phyloP scores from a whole-genome alignment of 2,329 filamentous ascomycete species.

The Ceratocystis alfenasii region DNA sequence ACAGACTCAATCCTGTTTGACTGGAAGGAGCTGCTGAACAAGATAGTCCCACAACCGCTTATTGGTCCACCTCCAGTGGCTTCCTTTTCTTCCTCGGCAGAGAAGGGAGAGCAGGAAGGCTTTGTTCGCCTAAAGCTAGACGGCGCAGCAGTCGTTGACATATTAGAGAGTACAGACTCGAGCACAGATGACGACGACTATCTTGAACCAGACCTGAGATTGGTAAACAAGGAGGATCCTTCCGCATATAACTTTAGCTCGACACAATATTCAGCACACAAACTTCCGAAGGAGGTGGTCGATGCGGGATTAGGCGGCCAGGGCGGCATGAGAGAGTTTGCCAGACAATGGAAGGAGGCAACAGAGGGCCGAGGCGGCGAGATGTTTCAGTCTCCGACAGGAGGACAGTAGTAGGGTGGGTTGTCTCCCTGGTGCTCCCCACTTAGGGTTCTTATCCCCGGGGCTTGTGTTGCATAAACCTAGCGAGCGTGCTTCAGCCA shows the following conservation, averaged over 20 bases:
- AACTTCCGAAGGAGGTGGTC: constrained; percentile 86
- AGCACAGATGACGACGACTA: constrained; percentile 28
- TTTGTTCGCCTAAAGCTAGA: constrained; percentile 24
- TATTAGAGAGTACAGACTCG: constrained; percentile 26
- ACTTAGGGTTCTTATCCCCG: neutral
- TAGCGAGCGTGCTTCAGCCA: neutral
- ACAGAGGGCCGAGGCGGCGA: constrained; percentile 33
- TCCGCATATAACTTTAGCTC: constrained; percentile 78
- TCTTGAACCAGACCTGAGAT: constrained; percentile 61
- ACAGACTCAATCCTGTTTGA: constrained; percentile 84
- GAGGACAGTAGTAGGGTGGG: too few species aligned
- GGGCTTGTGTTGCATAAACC: neutral
- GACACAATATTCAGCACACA: constrained; percentile 86
- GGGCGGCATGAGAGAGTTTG: constrained; percentile 70
- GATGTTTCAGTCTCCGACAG: constrained; percentile 31
- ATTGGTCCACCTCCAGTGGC: constrained; percentile 37
- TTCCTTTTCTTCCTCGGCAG: constrained; percentile 25
- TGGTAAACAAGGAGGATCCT: constrained; percentile 74
- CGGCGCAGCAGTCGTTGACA: constrained; percentile 14
- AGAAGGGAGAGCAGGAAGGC: constrained; percentile 27
- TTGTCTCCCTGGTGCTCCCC: too few species aligned
- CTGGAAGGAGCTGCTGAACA: constrained; percentile 73
- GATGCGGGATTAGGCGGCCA: constrained; percentile 55
- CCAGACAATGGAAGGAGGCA: constrained; percentile 58
- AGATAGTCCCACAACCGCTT: constrained; percentile 49